A percentile compares a stretch with the other conserved stretches of the same genome.
Conservation (phyloP, 805 yeast species). For the Metschnikowia amazonensis region DNA sequence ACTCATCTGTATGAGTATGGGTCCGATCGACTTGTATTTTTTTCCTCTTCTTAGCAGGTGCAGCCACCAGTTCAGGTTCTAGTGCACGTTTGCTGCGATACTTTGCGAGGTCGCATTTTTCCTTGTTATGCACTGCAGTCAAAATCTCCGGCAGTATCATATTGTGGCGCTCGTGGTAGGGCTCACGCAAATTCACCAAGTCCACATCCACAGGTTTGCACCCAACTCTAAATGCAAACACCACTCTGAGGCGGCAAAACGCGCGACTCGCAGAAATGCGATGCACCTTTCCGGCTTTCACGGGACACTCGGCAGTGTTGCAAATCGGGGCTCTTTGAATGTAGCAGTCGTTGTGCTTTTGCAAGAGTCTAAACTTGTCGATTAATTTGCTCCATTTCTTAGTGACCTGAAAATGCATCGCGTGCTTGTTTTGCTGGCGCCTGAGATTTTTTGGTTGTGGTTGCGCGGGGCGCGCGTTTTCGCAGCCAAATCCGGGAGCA, state of each 20-base stretch:
- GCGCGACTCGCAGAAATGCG: not conserved
- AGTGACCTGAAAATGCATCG: no score
- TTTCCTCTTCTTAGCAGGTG: not conserved
- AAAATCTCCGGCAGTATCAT: not conserved
- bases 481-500: no score
- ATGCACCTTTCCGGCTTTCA: not conserved
- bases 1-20: not conserved
- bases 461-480: no score
- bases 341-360: not conserved
- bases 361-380: not conserved
- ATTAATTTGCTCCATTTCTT: constrained; percentile 1
- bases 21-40: not conserved
- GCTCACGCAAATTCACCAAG: not conserved
- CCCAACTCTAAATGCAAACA: not conserved
- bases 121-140: not conserved
- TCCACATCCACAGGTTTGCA: not conserved
- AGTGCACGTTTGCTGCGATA: not conserved
- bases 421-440: no score
- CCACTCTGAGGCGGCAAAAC: not conserved
- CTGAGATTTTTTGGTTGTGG: no score
- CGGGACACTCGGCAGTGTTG: not conserved
- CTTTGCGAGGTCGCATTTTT: not conserved
- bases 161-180: not conserved
- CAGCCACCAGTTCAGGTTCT: not conserved
- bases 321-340: not conserved